Evolutionary conservation across 2,329 filamentous ascomycete species (phyloP), one percentile per base, ranked within the genome.

Genomic region (Zasmidium cellare): DNA sequence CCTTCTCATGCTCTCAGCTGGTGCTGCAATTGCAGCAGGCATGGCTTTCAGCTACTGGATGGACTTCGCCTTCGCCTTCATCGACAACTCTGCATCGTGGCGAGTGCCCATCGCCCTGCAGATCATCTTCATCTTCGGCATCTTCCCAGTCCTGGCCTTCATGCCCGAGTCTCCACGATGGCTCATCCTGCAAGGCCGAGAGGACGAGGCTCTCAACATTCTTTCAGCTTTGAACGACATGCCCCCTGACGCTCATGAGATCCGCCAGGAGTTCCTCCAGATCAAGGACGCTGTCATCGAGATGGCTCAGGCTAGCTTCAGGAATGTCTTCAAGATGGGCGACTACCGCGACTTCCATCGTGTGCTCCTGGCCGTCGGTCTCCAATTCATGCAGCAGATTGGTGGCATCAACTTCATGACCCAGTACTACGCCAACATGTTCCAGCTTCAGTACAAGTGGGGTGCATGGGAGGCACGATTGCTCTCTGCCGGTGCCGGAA

Each of bases 181-280:
- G 80, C 74, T 86, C 6, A 79, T 85, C 23, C 69, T 84, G 49
- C 82, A 83, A 67, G 82, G 82, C 44, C 75, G 77, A 14, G 80
- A 84, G 59, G 77, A 83, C 19, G 78, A 82, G 62, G 80, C 81
- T 0, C 67, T 77, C 11, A 69, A 76, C 14, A 79, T 83, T 2
- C 67, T 83, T 25, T 71, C 69, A 2, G 79, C 78, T 16, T 69
- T 83, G 3, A 74, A 77, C 55, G 78, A 82, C 50, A 75, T 80
- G 18, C 70, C 77, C 7, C 68, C 71, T 25, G 78, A 81, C 19
- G 75, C 80, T 51, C 67, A 72, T 19, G 75, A 74, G 47, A 68
- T 83, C 25, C 72, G 76, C 20, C 73, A 74, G 25, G 80, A 83
- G 56, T 82, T 81, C 63, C 69, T 73, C 2, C 78, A 79, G 6